Percentiles rank a stretch among this genome's conserved stretches.
Conservation (phyloP, 768 basidiomycete genomes). For the Tulasnella sp. region DNA sequence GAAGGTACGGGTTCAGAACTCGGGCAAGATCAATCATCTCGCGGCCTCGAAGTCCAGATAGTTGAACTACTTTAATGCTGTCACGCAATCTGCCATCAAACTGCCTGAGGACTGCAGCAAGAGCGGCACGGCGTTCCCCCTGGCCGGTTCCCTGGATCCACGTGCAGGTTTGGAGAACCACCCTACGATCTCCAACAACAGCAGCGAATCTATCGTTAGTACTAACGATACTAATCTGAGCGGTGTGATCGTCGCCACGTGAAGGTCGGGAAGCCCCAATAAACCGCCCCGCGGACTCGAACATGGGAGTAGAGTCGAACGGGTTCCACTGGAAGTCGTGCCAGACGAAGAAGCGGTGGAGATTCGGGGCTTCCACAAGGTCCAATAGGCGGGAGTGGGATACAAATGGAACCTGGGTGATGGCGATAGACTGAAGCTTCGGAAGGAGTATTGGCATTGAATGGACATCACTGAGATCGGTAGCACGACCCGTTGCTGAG, state of each 20-base stretch:
- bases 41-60: neutral
- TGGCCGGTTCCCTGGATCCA: neutral
- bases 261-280: neutral
- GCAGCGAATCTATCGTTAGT: neutral
- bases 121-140: neutral
- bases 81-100: neutral
- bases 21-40: neutral
- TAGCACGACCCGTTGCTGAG: neutral
- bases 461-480: neutral
- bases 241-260: neutral
- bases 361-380: neutral
- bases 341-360: neutral
- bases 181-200: neutral
- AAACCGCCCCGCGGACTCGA: neutral
- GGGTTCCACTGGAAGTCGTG: neutral
- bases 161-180: neutral
- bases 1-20: neutral
- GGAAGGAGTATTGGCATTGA: neutral
- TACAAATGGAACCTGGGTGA: neutral
- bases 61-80: neutral
- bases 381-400: neutral
- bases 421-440: neutral
- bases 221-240: neutral
- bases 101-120: neutral
- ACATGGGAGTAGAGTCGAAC: neutral